Conservation (phyloP, 768 basidiomycete genomes). For the Nidularia sp. region DNA sequence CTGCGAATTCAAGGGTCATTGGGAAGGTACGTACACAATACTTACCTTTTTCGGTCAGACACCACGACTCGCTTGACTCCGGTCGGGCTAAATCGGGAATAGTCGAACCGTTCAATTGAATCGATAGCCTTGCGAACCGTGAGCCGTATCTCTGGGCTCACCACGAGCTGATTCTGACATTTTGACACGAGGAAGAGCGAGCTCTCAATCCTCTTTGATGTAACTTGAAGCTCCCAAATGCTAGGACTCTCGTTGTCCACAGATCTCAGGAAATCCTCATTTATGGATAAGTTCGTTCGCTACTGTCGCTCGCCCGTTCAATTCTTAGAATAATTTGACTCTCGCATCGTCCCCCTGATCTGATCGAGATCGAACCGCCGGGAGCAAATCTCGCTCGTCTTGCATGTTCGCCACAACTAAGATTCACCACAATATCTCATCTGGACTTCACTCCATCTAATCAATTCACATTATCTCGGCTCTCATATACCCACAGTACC, state of each 20-base stretch:
- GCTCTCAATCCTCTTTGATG: too few species aligned
- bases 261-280: too few species aligned
- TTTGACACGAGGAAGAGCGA: background rate
- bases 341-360: background rate
- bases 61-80: background rate
- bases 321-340: background rate
- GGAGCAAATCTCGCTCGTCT: constrained; percentile 1
- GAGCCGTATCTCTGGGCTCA: background rate
- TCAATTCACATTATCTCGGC: too few species aligned
- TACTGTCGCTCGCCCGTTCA: too few species aligned
- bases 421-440: too few species aligned
- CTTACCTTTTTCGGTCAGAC: constrained; percentile 11
- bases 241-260: too few species aligned
- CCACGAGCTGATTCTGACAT: background rate
- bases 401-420: background rate
- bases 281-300: too few species aligned
- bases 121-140: background rate
- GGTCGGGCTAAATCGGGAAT: background rate
- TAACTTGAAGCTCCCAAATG: too few species aligned
- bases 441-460: too few species aligned
- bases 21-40: constrained; percentile 12
- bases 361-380: background rate
- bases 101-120: background rate
- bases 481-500: too few species aligned
- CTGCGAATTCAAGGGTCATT: constrained; percentile 2